Conservation (phyloP, 176 grass and related monocot genomes). For the Rhipidocladum racemiflorum region DNA sequence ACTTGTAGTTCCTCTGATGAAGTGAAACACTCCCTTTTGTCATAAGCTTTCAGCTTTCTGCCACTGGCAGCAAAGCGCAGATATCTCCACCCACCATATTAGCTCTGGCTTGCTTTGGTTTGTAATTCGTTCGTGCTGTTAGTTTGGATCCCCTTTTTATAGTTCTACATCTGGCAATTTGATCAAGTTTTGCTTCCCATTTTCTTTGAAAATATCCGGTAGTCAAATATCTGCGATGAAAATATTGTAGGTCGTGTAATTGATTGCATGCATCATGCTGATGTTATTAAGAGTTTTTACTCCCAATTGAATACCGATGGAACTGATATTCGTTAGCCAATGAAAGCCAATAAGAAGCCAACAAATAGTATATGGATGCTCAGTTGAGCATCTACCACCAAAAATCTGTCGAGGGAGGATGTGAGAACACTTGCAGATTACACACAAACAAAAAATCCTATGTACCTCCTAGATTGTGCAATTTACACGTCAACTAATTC, state of each 20-base stretch:
- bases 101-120: not conserved
- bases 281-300: not conserved
- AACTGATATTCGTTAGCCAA: slow-evolving; percentile 6
- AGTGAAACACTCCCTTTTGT: not conserved
- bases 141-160: not conserved
- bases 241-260: not conserved
- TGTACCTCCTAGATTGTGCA: slow-evolving; percentile 22
- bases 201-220: not conserved
- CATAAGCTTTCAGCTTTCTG: not conserved
- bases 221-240: not conserved
- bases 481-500: slow-evolving; percentile 40
- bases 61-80: not conserved
- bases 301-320: not conserved
- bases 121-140: not conserved
- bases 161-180: too few relatives aligned
- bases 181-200: not conserved
- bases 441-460: slow-evolving; percentile 19
- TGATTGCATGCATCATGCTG: not conserved
- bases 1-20: not conserved
- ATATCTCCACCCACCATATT: not conserved
- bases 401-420: slow-evolving; percentile 1
- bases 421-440: slow-evolving; percentile 2
- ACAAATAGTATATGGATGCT: slow-evolving; percentile 3
- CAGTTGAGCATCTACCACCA: slow-evolving; percentile 30
- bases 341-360: not conserved